These are phyloP conservation scores for Salix purpurea DNA, from an alignment of 345 rosid genomes.

Conservation along the genomic window DNA sequence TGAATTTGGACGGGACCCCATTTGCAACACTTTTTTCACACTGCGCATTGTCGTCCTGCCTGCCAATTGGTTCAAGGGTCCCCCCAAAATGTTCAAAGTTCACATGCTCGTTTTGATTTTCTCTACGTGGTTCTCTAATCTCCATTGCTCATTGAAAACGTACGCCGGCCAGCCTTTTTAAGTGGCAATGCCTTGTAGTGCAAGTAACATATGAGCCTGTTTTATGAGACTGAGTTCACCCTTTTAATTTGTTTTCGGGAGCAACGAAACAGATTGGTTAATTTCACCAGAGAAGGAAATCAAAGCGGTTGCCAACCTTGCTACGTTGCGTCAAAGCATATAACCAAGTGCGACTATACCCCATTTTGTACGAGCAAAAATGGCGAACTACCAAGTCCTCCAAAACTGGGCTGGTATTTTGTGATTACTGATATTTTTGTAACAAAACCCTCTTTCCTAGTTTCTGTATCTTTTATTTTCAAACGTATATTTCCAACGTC, in stretches of 20 bases:
- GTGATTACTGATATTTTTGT: too few species aligned
- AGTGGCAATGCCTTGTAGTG: not conserved
- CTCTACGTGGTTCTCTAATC: too few species aligned
- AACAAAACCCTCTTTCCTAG: too few species aligned
- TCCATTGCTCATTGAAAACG: too few species aligned
- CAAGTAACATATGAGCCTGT: not conserved
- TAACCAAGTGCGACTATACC: not conserved
- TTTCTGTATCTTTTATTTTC: too few species aligned
- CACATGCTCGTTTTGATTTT: not conserved
- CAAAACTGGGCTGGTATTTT: not conserved
- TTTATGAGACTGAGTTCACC: not conserved
- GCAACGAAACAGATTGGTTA: too few species aligned
- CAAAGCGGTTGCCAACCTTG: not conserved
- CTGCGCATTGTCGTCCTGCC: slow-evolving; percentile 16
- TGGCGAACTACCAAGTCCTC: not conserved
- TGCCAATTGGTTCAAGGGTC: slow-evolving; percentile 4
- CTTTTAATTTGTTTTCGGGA: not conserved
- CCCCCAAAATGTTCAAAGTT: not conserved
- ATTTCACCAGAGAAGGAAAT: too few species aligned
- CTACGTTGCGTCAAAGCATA: not conserved
- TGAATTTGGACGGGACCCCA: not conserved
- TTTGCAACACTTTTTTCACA: not conserved
- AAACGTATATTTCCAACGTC: too few species aligned
- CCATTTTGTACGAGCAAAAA: too few species aligned
- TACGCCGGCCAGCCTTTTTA: not conserved